These are phyloP conservation scores for Capronia epimyces DNA, from an alignment of 2,329 filamentous ascomycete species.

Conservation along the genomic window DNA sequence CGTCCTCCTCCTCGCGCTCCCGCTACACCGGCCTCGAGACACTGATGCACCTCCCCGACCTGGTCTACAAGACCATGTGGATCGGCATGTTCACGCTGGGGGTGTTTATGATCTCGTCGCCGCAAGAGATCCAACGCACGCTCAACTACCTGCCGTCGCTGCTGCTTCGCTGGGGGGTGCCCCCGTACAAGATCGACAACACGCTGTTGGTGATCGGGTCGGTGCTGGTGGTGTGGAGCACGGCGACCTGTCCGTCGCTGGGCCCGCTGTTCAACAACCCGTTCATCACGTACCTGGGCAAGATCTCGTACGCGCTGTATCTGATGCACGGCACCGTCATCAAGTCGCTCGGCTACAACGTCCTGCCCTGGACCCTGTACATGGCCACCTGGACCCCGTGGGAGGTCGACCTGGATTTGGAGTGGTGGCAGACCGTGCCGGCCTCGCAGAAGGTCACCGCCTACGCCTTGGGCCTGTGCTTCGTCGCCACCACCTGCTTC, in stretches of 20 bases:
- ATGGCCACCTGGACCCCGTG: constrained; percentile 7
- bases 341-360: constrained; percentile 13
- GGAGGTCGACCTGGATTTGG: constrained; percentile 2
- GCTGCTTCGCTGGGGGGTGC: constrained; percentile 5
- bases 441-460: constrained; percentile 4
- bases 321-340: constrained; percentile 28
- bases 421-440: constrained; percentile 8
- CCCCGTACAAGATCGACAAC: constrained; percentile 5
- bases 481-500: constrained; percentile 41
- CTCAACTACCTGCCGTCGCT: constrained; percentile 10
- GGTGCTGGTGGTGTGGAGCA: constrained; percentile 14
- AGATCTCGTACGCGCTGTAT: constrained; percentile 34
- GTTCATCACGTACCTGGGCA: constrained; percentile 30
- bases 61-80: constrained; percentile 9
- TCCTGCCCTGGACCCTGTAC: constrained; percentile 14
- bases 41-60: constrained; percentile 7
- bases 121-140: constrained; percentile 13
- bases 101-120: constrained; percentile 12
- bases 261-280: constrained; percentile 15
- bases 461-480: constrained; percentile 35
- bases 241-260: constrained; percentile 9
- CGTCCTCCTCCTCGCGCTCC: neutral
- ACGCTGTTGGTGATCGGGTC: constrained; percentile 6
- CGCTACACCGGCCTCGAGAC: neutral
- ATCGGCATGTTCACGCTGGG: constrained; percentile 3